phyloP scores from a whole-genome alignment of 345 rosid genomes.

The Turritis glabra region DNA sequence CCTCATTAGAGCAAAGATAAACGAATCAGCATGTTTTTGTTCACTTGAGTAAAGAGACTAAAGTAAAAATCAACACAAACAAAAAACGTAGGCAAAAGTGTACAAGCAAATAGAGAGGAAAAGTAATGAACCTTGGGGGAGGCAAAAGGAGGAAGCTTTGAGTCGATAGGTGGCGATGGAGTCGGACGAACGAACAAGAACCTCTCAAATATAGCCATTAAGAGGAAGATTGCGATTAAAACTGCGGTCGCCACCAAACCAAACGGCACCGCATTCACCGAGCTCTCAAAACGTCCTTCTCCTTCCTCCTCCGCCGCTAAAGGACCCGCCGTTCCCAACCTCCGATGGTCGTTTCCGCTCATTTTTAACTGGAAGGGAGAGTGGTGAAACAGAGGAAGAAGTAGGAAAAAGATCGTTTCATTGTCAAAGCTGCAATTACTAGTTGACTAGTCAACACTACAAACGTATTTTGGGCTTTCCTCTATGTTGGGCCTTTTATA shows the following conservation, averaged over 20 bases:
- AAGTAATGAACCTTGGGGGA: slow-evolving; percentile 51
- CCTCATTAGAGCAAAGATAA: background rate
- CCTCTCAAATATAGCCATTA: slow-evolving; percentile 83
- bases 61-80: background rate
- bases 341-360: slow-evolving; percentile 5
- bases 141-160: slow-evolving; percentile 34
- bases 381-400: slow-evolving; percentile 12
- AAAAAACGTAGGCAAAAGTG: background rate
- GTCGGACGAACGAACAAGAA: slow-evolving; percentile 32
- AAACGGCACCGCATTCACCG: slow-evolving; percentile 86
- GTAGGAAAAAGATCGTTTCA: background rate
- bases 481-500: background rate
- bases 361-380: slow-evolving; percentile 21
- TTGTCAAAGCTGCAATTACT: background rate
- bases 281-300: slow-evolving; percentile 64
- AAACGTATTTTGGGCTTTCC: background rate
- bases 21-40: background rate
- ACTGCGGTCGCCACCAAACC: slow-evolving; percentile 85
- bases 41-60: background rate
- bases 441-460: slow-evolving; percentile 29
- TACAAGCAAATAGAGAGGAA: background rate
- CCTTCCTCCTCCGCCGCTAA: slow-evolving; percentile 48
- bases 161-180: slow-evolving; percentile 33
- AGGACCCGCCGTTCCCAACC: slow-evolving; percentile 17
- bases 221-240: slow-evolving; percentile 80